Evolutionary conservation across 2,329 filamentous ascomycete genomes (phyloP).

Genomic region (Coniochaeta prunicola): DNA sequence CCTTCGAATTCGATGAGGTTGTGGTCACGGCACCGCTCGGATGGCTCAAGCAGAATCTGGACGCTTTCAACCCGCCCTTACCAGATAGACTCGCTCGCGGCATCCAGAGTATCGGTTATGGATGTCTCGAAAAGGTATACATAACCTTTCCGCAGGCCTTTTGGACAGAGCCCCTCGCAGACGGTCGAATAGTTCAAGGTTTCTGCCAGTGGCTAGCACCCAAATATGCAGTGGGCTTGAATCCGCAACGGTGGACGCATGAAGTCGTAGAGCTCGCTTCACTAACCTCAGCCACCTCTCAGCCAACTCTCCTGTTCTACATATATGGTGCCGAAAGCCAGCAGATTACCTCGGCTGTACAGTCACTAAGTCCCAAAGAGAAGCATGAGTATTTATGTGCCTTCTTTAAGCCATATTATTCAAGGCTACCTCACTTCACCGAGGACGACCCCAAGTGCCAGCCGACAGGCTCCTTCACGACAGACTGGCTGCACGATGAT

Average conservation of each 20-base stretch:
- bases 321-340: constrained; percentile 57
- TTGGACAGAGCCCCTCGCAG: constrained; percentile 48
- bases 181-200: constrained; percentile 43
- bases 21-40: constrained; percentile 63
- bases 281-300: constrained; percentile 48
- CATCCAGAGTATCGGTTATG: constrained; percentile 60
- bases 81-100: constrained; percentile 50
- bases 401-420: constrained; percentile 75
- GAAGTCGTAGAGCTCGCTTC: constrained; percentile 72
- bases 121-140: constrained; percentile 63
- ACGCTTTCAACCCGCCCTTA: constrained; percentile 53
- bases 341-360: constrained; percentile 41
- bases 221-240: constrained; percentile 54
- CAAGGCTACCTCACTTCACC: constrained; percentile 62
- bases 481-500: constrained; percentile 71
- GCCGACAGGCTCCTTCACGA: constrained; percentile 59
- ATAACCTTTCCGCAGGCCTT: constrained; percentile 70
- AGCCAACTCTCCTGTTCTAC: constrained; percentile 84
- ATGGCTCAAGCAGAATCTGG: constrained; percentile 55
- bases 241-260: constrained; percentile 62
- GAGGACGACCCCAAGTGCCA: constrained; percentile 45
- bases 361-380: constrained; percentile 31
- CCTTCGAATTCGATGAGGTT: constrained; percentile 56
- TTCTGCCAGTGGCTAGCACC: constrained; percentile 75
- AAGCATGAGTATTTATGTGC: constrained; percentile 46